Evolutionary conservation across 768 basidiomycete species (phyloP), one percentile per base, ranked within the genome.

Genomic region (Boletus speciosus): DNA sequence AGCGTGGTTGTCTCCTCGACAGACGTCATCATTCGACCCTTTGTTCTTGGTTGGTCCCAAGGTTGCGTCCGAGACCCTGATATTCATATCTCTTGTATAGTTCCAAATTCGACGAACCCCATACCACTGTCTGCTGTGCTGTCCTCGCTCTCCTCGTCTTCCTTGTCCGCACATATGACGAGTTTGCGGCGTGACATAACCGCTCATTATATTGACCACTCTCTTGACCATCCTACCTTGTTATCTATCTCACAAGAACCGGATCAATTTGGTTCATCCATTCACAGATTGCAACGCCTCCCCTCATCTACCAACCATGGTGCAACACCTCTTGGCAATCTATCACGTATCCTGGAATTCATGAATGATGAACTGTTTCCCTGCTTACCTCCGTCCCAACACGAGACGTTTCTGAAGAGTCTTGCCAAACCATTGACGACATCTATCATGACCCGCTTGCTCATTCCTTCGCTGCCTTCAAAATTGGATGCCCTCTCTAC

Each of bases 401-500:
- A 67, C 23, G 62, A 70, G 9, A 58, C 65, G 3, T 85, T 92
- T 58, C 67, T 76, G n/a, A 78, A 73, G 31, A 80, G 81, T 14
- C 71, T 95, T 3, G 77, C 75, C 65, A 84, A 81, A 62, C 82
- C 86, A 1, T 60, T 88, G 16, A 79, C 80, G 4, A 75, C 73
- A 5, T 80, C 83, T 25, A 62, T 93, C 19, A 76, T 95, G 47
- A 78, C 82, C 46, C 76, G 82, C 57, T 71, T 94, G 34, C 76
- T 95, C 41, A 71, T 85, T 34, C 82, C 88, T 0, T 77, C 78
- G n/a, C 73, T 94, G 4, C 91, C 93, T 0, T 79, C 82, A 1
- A 79, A 82, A 3, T 77, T 88, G 43, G 71, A 77, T 6, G 71
- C 69, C 6, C 76, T 95, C 0, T 82, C 86, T 4, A 56, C 73